These are phyloP conservation scores for Spergularia azorica DNA, from an alignment of 179 eudicot species.

Conservation along the genomic window DNA sequence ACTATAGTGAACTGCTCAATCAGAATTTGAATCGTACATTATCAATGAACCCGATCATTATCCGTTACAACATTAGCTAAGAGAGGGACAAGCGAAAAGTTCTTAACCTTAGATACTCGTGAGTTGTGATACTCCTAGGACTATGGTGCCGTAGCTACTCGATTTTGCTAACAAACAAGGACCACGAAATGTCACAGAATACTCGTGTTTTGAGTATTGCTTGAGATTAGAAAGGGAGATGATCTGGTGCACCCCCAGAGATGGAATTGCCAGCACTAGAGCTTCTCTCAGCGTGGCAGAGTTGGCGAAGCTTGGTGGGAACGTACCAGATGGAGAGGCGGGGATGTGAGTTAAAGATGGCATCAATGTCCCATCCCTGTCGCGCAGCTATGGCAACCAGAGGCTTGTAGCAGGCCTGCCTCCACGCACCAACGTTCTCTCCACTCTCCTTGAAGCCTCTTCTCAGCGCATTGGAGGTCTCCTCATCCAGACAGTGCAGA, in stretches of 20 bases:
- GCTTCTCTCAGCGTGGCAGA: slow-evolving; percentile 82
- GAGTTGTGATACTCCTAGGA: not conserved
- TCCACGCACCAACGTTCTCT: slow-evolving; percentile 90
- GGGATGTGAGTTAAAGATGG: slow-evolving; percentile 81
- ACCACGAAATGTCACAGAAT: not conserved
- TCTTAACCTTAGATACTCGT: not conserved
- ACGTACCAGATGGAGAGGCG: slow-evolving; percentile 92
- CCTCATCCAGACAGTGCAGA: slow-evolving; percentile 83
- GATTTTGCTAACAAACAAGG: not conserved
- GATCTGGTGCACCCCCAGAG: slow-evolving; percentile 20
- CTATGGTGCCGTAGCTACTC: not conserved
- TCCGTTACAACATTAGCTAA: not conserved
- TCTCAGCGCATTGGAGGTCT: slow-evolving; percentile 67
- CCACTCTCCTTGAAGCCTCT: slow-evolving; percentile 83
- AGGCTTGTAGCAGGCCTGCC: slow-evolving; percentile 90
- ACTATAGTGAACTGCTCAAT: too few relatives aligned
- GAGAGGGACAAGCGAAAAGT: not conserved
- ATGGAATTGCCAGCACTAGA: slow-evolving; percentile 25
- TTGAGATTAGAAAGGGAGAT: slow-evolving; percentile 26
- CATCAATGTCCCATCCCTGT: slow-evolving; percentile 94
- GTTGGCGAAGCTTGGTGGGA: slow-evolving; percentile 94
- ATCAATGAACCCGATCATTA: not conserved
- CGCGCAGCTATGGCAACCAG: slow-evolving; percentile 67
- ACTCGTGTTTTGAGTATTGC: not conserved
- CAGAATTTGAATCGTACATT: not conserved